These are phyloP conservation scores for Xerocomellus dryophilus DNA, from an alignment of 768 basidiomycete genomes.

Conservation along the genomic window DNA sequence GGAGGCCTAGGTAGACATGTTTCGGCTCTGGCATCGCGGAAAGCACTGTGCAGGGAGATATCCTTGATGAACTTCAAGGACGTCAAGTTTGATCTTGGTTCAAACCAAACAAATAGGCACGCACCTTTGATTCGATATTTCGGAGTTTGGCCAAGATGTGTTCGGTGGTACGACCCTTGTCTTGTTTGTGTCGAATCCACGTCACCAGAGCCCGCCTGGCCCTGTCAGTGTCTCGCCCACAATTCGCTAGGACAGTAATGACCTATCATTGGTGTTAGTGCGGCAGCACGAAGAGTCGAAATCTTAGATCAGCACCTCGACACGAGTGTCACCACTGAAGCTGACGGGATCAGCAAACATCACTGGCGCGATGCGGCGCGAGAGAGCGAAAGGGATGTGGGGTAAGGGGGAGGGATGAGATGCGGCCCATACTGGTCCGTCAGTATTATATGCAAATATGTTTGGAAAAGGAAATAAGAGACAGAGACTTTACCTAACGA, in stretches of 20 bases:
- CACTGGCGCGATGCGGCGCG: not conserved
- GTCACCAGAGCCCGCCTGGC: slow-evolving; percentile 29
- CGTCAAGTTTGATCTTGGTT: not conserved
- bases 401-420: slow-evolving; percentile 1
- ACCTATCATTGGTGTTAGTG: slow-evolving; percentile 20
- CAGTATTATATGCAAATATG: slow-evolving; percentile 12
- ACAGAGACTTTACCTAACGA: too few relatives aligned
- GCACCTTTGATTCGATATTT: slow-evolving; percentile 30
- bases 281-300: not conserved
- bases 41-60: slow-evolving; percentile 26
- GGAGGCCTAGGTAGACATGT: slow-evolving; percentile 27
- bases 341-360: slow-evolving; percentile 28
- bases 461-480: slow-evolving; percentile 14
- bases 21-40: slow-evolving; percentile 33
- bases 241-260: slow-evolving; percentile 33
- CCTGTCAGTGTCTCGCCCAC: slow-evolving; percentile 27
- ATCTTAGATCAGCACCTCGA: slow-evolving; percentile 20
- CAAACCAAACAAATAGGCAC: not conserved
- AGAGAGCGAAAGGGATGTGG: not conserved
- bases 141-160: slow-evolving; percentile 30
- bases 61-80: slow-evolving; percentile 30
- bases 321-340: slow-evolving; percentile 29
- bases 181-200: slow-evolving; percentile 31
- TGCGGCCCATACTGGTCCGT: not conserved
- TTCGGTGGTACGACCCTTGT: slow-evolving; percentile 28